Evolutionary conservation across 306 rosid species (phyloP).

Genomic region (Ceratonia siliqua): DNA sequence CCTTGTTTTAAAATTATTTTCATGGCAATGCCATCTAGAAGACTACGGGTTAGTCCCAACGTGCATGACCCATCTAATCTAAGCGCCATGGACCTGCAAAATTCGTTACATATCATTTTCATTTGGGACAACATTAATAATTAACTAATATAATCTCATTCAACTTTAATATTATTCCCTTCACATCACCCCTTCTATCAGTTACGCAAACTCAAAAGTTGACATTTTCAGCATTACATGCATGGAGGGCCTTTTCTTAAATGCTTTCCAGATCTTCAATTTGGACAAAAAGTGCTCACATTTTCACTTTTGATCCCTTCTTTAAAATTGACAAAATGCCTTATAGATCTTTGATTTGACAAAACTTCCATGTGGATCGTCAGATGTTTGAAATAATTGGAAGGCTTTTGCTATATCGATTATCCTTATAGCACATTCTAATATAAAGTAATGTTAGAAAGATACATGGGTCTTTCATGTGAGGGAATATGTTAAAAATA

Average conservation of each 20-base stretch:
- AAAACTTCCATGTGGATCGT: neutral
- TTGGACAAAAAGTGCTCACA: neutral
- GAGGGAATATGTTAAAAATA: too few species aligned
- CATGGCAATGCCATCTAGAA: neutral
- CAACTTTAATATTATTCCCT: neutral
- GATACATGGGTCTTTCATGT: too few species aligned
- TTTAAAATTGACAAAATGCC: neutral
- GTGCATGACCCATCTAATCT: neutral
- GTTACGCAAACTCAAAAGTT: too few species aligned
- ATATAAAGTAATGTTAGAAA: too few species aligned
- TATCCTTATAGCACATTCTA: too few species aligned
- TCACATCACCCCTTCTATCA: too few species aligned
- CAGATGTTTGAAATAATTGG: neutral
- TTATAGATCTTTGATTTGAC: neutral
- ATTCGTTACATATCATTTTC: slow-evolving; percentile 7
- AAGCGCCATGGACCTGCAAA: neutral
- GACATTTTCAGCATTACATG: neutral
- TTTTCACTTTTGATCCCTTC: neutral
- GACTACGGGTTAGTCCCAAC: neutral
- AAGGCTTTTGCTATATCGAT: too few species aligned
- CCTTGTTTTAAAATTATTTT: too few species aligned
- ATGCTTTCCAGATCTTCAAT: neutral
- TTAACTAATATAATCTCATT: too few species aligned
- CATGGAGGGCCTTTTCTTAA: neutral
- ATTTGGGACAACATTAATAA: too few species aligned